Evolutionary conservation across 305 asterid species (phyloP), one percentile per base, ranked within the genome.

Genomic region (Rubia peregrina): DNA sequence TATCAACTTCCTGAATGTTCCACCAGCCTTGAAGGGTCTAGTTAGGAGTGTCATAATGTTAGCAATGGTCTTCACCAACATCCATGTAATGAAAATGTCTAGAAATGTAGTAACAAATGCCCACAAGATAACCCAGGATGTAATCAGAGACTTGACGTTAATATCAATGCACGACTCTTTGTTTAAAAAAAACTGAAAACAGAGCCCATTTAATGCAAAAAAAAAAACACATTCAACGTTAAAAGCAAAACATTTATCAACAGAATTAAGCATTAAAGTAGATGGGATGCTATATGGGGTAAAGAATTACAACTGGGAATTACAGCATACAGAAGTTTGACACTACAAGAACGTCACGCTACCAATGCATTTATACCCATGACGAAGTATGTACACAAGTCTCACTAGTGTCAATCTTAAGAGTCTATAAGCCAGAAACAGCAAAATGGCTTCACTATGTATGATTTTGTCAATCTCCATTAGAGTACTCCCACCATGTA

Each of bases 391-490:
- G 59, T 51, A 51, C 59, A 51, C 59, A 51, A 51, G 59, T 51
- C 59, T 51, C 21, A 11, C 56, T 49, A 49, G 21, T 5, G 59
- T 51, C 59, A 51, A 51, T 51, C 59, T 51, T 17, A 51, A 51
- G 59, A 17, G 10, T 51, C 59, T 17, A 49, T 6, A 51, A 51
- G 59, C 59, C 59, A 51, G 59, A 51, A 51, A 51, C 59, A 51
- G 59, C 59, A 51, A 51, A 51, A 51, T 51, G 59, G 59, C 59
- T 51, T n/a, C 21, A 65, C 19, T 26, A 51, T 17, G 59, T 51
- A 51, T 51, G 19, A 64, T 33, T 16, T 9, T 70, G 57, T 44
- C 68, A 70, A 30, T 43, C 49, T 61, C 44, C 19, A 53, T 55
- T 49, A n/a, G n/a, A n/a, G 71, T 69, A 21, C 41, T 9, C 40